Percentiles rank a stretch among this genome's conserved stretches.
Evolutionary conservation across 768 basidiomycete genomes (phyloP).

Genomic region (Suillus lakei): DNA sequence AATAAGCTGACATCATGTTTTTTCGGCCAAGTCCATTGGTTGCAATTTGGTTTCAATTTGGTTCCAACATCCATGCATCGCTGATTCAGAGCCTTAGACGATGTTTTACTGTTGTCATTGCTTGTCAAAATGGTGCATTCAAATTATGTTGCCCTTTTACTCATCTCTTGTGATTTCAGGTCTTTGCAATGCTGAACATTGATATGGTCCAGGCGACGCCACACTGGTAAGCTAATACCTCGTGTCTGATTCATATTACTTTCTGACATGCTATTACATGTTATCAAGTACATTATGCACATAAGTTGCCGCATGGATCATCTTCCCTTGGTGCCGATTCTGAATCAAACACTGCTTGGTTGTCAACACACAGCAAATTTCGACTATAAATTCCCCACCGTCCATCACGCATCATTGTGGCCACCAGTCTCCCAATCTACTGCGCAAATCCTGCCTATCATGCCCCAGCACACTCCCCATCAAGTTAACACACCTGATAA

Average conservation of each 20-base stretch:
- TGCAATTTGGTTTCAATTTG: no score
- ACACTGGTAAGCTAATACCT: background rate
- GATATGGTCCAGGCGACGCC: background rate
- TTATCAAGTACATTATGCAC: background rate
- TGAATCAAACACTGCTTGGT: background rate
- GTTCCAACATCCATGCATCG: no score
- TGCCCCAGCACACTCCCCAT: background rate
- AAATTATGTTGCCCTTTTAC: no score
- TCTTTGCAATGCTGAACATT: background rate
- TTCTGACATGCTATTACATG: background rate
- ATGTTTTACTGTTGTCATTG: no score
- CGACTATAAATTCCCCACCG: background rate
- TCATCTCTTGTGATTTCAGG: background rate
- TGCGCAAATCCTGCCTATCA: background rate
- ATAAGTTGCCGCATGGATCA: background rate
- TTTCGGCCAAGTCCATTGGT: no score
- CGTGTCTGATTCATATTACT: background rate
- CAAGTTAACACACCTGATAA: background rate
- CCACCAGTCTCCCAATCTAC: background rate
- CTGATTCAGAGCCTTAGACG: no score
- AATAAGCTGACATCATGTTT: no score
- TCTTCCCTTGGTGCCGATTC: background rate
- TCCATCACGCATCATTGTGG: background rate
- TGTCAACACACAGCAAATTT: background rate
- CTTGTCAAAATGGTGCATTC: no score